Evolutionary conservation across 768 basidiomycete species (phyloP).

Genomic region (Sporobolomyces phaffii): DNA sequence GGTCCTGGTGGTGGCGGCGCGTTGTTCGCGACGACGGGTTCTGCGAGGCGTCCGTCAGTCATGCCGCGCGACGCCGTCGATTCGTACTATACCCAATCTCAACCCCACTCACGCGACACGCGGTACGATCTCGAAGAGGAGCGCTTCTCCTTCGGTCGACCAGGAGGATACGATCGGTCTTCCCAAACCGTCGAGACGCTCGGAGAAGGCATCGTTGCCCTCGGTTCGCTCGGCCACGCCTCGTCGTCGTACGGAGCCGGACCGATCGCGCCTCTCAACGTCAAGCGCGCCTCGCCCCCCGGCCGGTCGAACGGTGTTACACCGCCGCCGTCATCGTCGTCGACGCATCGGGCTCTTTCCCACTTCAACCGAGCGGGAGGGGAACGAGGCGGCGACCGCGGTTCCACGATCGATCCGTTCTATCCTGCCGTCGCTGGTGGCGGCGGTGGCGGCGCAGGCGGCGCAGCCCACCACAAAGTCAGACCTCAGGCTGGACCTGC

Average conservation of each 20-base stretch:
- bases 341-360: background rate
- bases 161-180: background rate
- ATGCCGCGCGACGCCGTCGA: background rate
- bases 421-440: background rate
- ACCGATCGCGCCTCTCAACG: constrained; percentile 2
- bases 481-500: background rate
- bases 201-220: too few relatives aligned
- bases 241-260: background rate
- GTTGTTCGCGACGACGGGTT: background rate
- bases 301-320: too few relatives aligned
- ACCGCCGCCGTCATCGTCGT: background rate
- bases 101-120: background rate
- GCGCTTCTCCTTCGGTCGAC: background rate
- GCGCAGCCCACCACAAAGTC: too few relatives aligned
- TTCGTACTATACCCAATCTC: background rate
- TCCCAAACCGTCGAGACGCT: background rate
- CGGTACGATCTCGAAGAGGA: background rate
- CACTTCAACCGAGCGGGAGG: background rate
- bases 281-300: too few relatives aligned
- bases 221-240: too few relatives aligned
- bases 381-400: background rate
- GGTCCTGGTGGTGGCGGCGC: too few relatives aligned
- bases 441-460: too few relatives aligned
- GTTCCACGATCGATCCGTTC: constrained; percentile 2
- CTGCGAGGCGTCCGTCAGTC: too few relatives aligned